Evolutionary conservation across 495 filamentous ascomycete genomes (phyloP), one percentile per base, ranked within the genome.

Genomic region (Friedmanniomyces simplex): DNA sequence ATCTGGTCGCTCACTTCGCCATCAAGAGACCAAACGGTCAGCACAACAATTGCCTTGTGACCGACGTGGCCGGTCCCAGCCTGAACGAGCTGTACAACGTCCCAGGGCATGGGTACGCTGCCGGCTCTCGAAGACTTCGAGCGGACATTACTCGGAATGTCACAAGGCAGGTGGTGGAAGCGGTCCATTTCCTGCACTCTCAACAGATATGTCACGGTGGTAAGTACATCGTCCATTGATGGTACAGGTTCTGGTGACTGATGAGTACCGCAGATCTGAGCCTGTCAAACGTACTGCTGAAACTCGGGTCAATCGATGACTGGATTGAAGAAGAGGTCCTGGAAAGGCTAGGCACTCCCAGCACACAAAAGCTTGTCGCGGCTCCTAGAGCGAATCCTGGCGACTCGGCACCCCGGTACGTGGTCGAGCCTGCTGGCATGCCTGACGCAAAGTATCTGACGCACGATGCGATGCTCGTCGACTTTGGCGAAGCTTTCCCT

Each of bases 31-130:
- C 71, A 0, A 73, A 73, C 42, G 71, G 70, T 13, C 50, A 25
- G 4, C 72, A 75, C 58, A 48, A 66, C 14, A 48, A 66, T 12
- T 69, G 65, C 37, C 52, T 73, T 1, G 70, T 73, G 2, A 66
- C 67, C 18, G 63, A 70, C 0, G 58, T 70, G 2, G 37, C 69
- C 2, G 71, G 69, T 11, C 67, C 68, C 10, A 64, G 60, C 3
- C 54, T 68, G 5, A 63, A 64, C 14, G 54, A 42, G 22, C 26
- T 69, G 11, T 59, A 46, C 48, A 49, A 59, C 24, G 21, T 45
- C 32, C 7, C 16, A 2, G 48, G 41, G n/a, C 16, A n/a, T 20
- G 56, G 37, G 11, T 34, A 43, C 16, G 41, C 18, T 11, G 30
- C 26, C 1, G 56, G 56, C 2, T 13, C 48, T 42, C 25, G 43